Evolutionary conservation across 2,329 filamentous ascomycete genomes (phyloP).

Genomic region (Colletotrichum sp.): DNA sequence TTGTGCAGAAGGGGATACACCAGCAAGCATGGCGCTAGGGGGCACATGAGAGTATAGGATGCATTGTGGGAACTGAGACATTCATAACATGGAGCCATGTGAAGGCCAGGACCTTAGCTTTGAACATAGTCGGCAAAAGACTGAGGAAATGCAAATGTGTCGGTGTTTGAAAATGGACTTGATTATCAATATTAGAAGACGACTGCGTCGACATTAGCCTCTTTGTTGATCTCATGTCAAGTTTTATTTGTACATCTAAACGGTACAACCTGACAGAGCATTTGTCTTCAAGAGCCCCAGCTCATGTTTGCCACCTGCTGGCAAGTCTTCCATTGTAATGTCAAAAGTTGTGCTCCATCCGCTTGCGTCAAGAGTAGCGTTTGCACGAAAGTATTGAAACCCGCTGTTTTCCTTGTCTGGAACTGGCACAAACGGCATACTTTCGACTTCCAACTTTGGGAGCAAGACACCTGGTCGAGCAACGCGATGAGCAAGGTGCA

Average conservation of each 20-base stretch:
- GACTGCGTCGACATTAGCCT: background rate
- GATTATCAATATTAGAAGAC: background rate
- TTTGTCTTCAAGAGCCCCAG: background rate
- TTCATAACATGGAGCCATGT: background rate
- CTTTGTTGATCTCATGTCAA: background rate
- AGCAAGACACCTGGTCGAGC: background rate
- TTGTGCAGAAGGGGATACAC: background rate
- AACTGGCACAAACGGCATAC: background rate
- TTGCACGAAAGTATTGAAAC: background rate
- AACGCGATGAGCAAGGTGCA: background rate
- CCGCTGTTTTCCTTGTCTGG: background rate
- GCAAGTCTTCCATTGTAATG: background rate
- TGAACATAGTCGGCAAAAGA: background rate
- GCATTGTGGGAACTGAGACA: background rate
- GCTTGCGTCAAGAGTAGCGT: background rate
- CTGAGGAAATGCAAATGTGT: background rate
- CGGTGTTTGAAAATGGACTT: background rate
- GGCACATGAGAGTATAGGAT: background rate
- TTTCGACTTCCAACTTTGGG: background rate
- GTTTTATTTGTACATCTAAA: background rate
- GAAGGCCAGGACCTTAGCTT: background rate
- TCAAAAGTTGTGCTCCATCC: background rate
- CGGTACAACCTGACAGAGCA: background rate
- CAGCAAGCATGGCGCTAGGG: background rate
- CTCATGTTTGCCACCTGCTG: background rate